Evolutionary conservation across 2,329 filamentous ascomycete species (phyloP).

Genomic region (Alternaria panax): DNA sequence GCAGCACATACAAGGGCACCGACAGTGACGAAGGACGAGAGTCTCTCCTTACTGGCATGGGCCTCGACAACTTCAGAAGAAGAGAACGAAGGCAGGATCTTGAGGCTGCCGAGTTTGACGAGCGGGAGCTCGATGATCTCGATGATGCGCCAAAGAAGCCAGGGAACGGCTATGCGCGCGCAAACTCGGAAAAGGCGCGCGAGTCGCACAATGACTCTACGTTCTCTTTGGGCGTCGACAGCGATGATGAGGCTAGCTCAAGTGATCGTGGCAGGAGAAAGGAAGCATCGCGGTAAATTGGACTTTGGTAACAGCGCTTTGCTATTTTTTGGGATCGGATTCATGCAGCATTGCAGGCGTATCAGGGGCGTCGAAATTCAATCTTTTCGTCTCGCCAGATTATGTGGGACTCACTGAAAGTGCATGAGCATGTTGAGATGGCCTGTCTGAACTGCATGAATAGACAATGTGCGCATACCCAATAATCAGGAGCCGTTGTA

Average conservation of each 20-base stretch:
- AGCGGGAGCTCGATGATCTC: constrained; percentile 66
- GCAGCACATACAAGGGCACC: constrained; percentile 55
- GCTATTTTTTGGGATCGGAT: background rate
- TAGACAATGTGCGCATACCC: background rate
- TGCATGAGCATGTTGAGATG: background rate
- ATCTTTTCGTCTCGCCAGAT: background rate
- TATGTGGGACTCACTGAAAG: background rate
- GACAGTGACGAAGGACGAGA: constrained; percentile 54
- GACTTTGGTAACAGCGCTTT: background rate
- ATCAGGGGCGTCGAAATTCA: background rate
- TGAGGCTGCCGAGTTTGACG: constrained; percentile 69
- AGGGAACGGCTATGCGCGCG: constrained; percentile 34
- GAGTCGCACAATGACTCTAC: constrained; percentile 48
- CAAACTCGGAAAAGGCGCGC: constrained; percentile 35
- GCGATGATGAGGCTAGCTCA: constrained; percentile 45
- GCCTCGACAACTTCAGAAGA: constrained; percentile 57
- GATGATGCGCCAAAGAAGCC: constrained; percentile 41
- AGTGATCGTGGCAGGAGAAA: constrained; percentile 43
- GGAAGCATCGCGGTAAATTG: constrained; percentile 32
- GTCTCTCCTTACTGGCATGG: constrained; percentile 54
- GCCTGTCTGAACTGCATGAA: background rate
- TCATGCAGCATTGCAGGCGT: constrained; percentile 2
- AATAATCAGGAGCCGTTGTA: background rate
- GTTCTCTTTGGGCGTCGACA: constrained; percentile 60
- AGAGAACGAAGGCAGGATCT: constrained; percentile 59